Base-by-base conservation (phyloP, 352 stramenopile species). In the Phytophthora macrochlamydospora region DNA sequence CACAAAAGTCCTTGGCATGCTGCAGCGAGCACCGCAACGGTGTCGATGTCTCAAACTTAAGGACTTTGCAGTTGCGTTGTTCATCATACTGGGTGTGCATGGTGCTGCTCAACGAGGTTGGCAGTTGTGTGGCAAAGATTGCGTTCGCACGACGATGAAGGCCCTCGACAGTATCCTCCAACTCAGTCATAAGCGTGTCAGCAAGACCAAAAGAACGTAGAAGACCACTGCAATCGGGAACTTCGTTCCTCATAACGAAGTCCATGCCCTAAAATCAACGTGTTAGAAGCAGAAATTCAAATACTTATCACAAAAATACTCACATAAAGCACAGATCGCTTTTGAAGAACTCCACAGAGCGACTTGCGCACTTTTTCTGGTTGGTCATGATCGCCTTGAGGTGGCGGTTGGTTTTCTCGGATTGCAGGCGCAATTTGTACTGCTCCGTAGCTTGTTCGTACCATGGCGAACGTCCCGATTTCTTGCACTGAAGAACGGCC, bases 361-460 rank as follows among this genome's bases (percentile, higher is more conserved):
- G 43, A 32, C 9, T 64, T 51, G 37, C 51, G 54, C 4, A 71
- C 43, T 31, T 68, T 67, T 49, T 42, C 7, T 74, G 60, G n/a
- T 71, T 64, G 32, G 62, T 51, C 29, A 66, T 40, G 6, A 71
- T 56, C 3, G 32, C n/a, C 43, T 68, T 77, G 18, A 74, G 57
- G 4, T 71, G 57, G 6, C 65, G 59, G 35, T 77, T 74, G 12
- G 46, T 50, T 12, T 68, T 56, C 33, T 77, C 69, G 7, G 65
- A 50, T 42, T 62, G 54, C n/a, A 67, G 42, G 11, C 55, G 62
- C n/a, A 51, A 31, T 32, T 40, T 46, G 31, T 54, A 56, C 37
- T 69, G 62, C 38, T 69, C 55, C 12, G 60, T 40, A 4, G 62
- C 62, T 28, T 42, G 40, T 24, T 2, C 53, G 7, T 59, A 48